A percentile compares a stretch with the other conserved stretches of the same genome.
These are phyloP conservation scores for Sphagnum fallax DNA, from an alignment of 228 moss, liverwort and hornwort genomes.

Conservation along the genomic window DNA sequence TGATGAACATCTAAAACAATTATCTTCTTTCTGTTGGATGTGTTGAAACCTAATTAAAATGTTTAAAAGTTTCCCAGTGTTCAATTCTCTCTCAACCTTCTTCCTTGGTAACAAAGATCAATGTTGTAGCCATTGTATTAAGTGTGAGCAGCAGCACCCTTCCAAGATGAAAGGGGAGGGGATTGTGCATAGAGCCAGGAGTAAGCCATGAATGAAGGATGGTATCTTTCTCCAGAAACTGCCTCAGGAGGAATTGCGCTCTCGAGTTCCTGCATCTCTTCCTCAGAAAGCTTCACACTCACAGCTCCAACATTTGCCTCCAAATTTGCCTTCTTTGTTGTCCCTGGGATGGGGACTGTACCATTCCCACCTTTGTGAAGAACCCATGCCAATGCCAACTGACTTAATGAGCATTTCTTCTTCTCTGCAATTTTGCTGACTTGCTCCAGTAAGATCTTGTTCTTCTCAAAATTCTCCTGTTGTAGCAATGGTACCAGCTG, in stretches of 20 bases:
- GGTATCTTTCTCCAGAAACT: background rate
- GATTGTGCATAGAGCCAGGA: background rate
- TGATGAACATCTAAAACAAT: too few species aligned
- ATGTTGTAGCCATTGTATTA: too few species aligned
- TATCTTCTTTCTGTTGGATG: too few species aligned
- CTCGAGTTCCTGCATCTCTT: background rate
- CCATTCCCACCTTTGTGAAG: background rate
- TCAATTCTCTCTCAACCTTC: too few species aligned
- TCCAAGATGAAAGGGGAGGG: slow-evolving; percentile 13
- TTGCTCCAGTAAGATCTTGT: background rate
- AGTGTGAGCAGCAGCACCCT: background rate
- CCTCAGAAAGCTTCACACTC: background rate
- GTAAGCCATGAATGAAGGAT: background rate
- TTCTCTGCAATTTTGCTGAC: background rate
- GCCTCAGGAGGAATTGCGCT: background rate
- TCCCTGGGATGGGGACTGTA: background rate
- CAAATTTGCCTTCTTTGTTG: background rate
- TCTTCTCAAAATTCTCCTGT: background rate
- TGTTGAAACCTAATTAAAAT: too few species aligned
- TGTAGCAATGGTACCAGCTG: too few species aligned
- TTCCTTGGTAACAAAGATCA: too few species aligned
- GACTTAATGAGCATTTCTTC: background rate
- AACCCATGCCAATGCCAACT: background rate
- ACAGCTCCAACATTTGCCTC: background rate
- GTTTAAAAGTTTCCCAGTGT: too few species aligned